Base-by-base conservation (phyloP, 2,329 filamentous ascomycete species). In the Dichotomopilus funicola region DNA sequence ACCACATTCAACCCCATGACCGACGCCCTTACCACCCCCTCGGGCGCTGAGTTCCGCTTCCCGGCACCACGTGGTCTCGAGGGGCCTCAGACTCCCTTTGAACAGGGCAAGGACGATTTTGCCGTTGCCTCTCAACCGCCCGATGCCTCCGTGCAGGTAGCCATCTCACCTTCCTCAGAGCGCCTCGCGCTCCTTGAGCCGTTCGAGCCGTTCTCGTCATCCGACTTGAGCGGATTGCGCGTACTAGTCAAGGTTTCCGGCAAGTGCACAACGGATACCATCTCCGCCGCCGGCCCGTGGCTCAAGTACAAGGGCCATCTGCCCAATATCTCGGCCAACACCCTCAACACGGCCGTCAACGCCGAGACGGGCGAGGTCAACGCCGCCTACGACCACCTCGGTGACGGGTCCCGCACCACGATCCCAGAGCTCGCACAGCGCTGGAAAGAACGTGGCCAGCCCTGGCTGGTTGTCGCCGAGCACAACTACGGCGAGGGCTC, bases 261-360 rank as follows among this genome's bases (percentile, higher is more conserved):
- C 62, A 96, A 99, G 76, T 99, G 94, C 79, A 99, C 94, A 55
- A 99, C 94, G 44, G 94, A 99, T 74, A 97, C 94, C 65, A 99
- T 99, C 73, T 97, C 91, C 61, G 94, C 95, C 87, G 91, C 91
- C 64, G 91, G 91, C 61, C 91, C 91, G 59, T 96, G 91, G 91
- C 83, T 99, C 64, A 97, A 97, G 75, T 99, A 97, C 83, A 97
- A 97, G 79, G 94, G 94, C 60, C 94, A 99, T 73, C 83, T 99
- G 60, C 90, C 94, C 71, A 99, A 99, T 78, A 99, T 99, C 72
- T 88, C 86, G 64, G 90, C 90, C 69, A 99, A 99, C 81, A 99
- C 94, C 2, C 83, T 99, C 62, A 96, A 96, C 74, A 94, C 91
- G 53, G 94, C 94, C 58, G 80, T 91, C 69, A 96, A 96, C 72